These are phyloP conservation scores for Catharanthus roseus DNA, from an alignment of 257 asterid genomes.

Conservation along the genomic window DNA sequence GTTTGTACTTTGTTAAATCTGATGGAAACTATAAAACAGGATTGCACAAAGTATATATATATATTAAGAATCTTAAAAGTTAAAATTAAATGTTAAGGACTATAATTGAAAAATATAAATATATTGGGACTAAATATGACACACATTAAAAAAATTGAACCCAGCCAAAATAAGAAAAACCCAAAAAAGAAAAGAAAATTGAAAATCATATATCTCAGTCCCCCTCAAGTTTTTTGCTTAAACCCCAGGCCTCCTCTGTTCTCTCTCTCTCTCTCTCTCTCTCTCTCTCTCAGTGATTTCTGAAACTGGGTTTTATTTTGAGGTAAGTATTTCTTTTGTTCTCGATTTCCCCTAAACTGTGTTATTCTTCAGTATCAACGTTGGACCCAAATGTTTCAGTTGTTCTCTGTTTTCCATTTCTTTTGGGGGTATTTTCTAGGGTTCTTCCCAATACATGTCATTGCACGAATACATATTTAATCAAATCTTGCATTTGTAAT, in stretches of 20 bases:
- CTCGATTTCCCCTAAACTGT: neutral
- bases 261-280: too few species aligned
- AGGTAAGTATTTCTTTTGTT: neutral
- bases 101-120: too few species aligned
- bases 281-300: neutral
- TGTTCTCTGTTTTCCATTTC: neutral
- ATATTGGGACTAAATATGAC: too few species aligned
- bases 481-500: neutral
- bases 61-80: too few species aligned
- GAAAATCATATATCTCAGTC: neutral
- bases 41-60: too few species aligned
- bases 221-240: too few species aligned
- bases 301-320: neutral
- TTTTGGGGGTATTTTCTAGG: neutral
- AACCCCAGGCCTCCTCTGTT: neutral
- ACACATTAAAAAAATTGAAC: too few species aligned
- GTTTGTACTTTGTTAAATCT: too few species aligned
- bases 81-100: too few species aligned
- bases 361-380: neutral
- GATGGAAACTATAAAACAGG: too few species aligned
- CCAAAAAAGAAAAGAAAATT: neutral
- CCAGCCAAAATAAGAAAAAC: too few species aligned
- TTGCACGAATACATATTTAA: neutral
- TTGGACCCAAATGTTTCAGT: neutral
- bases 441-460: neutral